These are phyloP conservation scores for Pseudoperonospora humuli DNA, from an alignment of 352 stramenopile species.

Conservation along the genomic window DNA sequence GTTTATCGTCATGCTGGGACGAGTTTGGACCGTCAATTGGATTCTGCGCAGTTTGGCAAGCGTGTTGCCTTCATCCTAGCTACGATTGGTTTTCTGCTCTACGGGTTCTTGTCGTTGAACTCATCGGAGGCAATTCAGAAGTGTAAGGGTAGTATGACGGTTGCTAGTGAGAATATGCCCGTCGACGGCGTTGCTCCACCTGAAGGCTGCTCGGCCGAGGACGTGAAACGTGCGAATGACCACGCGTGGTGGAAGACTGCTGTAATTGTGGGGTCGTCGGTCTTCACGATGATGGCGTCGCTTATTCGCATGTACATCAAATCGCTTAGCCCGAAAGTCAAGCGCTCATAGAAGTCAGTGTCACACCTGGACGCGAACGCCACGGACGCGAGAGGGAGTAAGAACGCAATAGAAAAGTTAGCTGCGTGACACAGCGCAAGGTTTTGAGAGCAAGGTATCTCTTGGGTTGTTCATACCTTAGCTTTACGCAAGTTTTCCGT, in stretches of 20 bases:
- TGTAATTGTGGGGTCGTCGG: conserved; percentile 43
- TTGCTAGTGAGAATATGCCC: conserved; percentile 5
- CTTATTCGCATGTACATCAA: conserved; percentile 58
- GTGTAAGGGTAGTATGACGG: conserved; percentile 22
- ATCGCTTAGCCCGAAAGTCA: conserved; percentile 51
- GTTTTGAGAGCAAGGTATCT: too few species aligned
- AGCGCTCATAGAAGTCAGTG: conserved; percentile 33
- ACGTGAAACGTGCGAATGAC: conserved; percentile 33
- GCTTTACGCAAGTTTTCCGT: too few species aligned
- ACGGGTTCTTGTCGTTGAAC: conserved; percentile 49
- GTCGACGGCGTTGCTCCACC: conserved; percentile 15
- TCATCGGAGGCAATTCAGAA: conserved; percentile 32
- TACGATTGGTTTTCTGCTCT: conserved; percentile 52
- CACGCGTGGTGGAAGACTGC: conserved; percentile 46
- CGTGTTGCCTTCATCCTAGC: conserved; percentile 47
- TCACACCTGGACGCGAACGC: neutral
- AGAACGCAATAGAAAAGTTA: conserved; percentile 4
- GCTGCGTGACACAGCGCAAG: neutral
- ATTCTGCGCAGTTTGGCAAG: conserved; percentile 55
- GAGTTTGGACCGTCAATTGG: conserved; percentile 42
- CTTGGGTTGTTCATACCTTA: too few species aligned
- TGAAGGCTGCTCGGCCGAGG: conserved; percentile 36
- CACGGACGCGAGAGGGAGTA: neutral
- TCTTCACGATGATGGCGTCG: conserved; percentile 54
- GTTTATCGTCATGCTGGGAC: conserved; percentile 58